Percentiles rank a stretch among this genome's conserved stretches.
These are phyloP conservation scores for Aureobasidium leucospermi DNA, from an alignment of 2,329 filamentous ascomycete genomes.

Conservation along the genomic window DNA sequence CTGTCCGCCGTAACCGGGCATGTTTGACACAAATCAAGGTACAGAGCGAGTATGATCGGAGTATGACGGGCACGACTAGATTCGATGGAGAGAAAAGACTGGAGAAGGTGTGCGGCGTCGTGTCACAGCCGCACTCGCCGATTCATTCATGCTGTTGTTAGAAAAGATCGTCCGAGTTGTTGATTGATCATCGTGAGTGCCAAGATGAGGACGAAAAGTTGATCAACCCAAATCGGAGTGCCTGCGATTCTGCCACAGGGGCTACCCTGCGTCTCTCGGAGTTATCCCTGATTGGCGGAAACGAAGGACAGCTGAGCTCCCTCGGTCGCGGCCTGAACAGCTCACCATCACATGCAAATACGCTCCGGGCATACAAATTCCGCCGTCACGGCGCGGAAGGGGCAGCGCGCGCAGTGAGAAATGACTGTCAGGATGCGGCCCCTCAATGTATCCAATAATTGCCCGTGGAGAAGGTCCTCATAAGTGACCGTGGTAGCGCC, in stretches of 20 bases:
- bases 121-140: not conserved
- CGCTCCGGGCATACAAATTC: not conserved
- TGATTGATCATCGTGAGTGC: not conserved
- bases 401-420: not conserved
- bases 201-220: not conserved
- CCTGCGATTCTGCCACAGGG: not conserved
- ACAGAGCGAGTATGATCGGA: not conserved
- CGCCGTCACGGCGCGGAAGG: not conserved
- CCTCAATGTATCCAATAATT: not conserved
- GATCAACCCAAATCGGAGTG: not conserved
- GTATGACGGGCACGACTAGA: not conserved
- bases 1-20: not conserved
- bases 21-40: not conserved
- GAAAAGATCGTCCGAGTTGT: not conserved
- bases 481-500: conserved; percentile 5
- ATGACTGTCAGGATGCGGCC: not conserved
- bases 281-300: conserved; percentile 3
- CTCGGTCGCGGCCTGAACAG: not conserved
- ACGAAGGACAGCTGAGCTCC: not conserved
- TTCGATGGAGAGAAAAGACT: not conserved
- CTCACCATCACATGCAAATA: not conserved
- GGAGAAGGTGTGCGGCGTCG: conserved; percentile 2
- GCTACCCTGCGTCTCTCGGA: not conserved
- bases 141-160: not conserved
- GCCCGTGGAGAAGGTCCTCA: not conserved